These are phyloP conservation scores for Cryoendolithus antarcticus DNA, from an alignment of 2,329 filamentous ascomycete genomes.

Conservation along the genomic window DNA sequence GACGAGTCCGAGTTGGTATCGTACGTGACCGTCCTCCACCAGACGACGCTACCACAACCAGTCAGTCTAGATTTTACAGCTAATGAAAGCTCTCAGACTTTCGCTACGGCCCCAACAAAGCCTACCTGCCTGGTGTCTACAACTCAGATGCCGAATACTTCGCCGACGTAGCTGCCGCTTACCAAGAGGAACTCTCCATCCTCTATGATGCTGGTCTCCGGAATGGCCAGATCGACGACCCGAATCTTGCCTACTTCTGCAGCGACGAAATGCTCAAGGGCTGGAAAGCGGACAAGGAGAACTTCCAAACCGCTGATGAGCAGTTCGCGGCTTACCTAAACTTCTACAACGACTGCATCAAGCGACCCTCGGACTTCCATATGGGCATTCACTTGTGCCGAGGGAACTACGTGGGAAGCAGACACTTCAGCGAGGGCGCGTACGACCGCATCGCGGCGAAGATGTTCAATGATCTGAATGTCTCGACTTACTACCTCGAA, in stretches of 20 bases:
- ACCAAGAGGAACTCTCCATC: slow-evolving; percentile 34
- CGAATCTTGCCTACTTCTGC: slow-evolving; percentile 50
- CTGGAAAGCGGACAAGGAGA: slow-evolving; percentile 55
- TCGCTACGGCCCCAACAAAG: slow-evolving; percentile 39
- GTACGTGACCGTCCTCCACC: too few relatives aligned
- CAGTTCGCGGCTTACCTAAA: slow-evolving; percentile 64
- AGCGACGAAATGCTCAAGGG: slow-evolving; percentile 58
- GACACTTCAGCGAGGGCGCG: slow-evolving; percentile 35
- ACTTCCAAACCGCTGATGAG: slow-evolving; percentile 55
- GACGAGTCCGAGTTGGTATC: slow-evolving; percentile 13
- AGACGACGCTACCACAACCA: too few relatives aligned
- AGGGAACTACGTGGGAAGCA: slow-evolving; percentile 35
- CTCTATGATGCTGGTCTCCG: slow-evolving; percentile 33
- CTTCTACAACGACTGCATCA: slow-evolving; percentile 57
- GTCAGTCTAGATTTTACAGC: too few relatives aligned
- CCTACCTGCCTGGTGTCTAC: slow-evolving; percentile 33
- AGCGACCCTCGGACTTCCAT: slow-evolving; percentile 57
- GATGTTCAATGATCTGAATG: slow-evolving; percentile 23
- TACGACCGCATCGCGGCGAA: slow-evolving; percentile 34
- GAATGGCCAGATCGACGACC: slow-evolving; percentile 39
- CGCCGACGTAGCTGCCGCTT: slow-evolving; percentile 33
- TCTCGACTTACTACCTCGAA: slow-evolving; percentile 25
- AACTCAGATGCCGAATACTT: slow-evolving; percentile 36
- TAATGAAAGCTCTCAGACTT: neutral
- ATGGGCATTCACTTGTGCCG: slow-evolving; percentile 64